Evolutionary conservation across 164 flowering plant species (phyloP).

Genomic region (Magnolia officinalis): DNA sequence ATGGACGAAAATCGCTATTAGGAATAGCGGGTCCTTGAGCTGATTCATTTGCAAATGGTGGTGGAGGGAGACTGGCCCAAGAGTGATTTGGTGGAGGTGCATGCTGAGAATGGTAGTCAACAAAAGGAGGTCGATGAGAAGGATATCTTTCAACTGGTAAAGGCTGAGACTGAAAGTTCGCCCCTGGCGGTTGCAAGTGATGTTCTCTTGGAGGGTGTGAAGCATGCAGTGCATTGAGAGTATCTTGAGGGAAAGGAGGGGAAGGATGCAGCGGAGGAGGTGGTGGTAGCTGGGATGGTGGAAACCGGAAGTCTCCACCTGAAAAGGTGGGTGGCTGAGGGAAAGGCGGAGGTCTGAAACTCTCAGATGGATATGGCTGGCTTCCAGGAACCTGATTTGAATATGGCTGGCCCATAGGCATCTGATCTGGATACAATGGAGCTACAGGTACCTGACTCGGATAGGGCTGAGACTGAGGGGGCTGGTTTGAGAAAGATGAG

Average conservation of each 20-base stretch:
- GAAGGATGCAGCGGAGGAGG: constrained; percentile 4
- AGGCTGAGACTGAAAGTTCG: constrained; percentile 23
- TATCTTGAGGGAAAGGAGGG: constrained; percentile 27
- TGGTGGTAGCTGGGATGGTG: constrained; percentile 24
- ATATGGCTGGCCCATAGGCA: constrained; percentile 20
- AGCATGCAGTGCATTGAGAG: constrained; percentile 19
- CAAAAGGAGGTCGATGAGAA: constrained; percentile 29
- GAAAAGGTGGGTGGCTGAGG: constrained; percentile 13
- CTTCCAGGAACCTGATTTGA: constrained; percentile 13
- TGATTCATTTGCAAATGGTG: constrained; percentile 20
- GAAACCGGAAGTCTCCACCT: constrained; percentile 13
- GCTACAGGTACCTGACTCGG: constrained; percentile 1
- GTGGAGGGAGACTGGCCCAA: constrained; percentile 40
- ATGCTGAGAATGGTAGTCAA: constrained; percentile 30
- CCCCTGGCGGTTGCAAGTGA: constrained; percentile 19
- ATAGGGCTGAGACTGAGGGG: neutral
- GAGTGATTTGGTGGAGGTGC: constrained; percentile 25
- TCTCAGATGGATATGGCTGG: constrained; percentile 19
- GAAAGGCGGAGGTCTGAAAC: constrained; percentile 18
- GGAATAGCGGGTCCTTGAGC: constrained; percentile 18
- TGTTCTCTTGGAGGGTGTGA: constrained; percentile 22
- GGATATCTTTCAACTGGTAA: constrained; percentile 23
- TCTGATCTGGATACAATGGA: constrained; percentile 11
- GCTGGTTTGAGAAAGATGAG: neutral
- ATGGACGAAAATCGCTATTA: constrained; percentile 18